phyloP scores from a whole-genome alignment of 2,329 filamentous ascomycete genomes.

The Apiospora rasikravindrae region DNA sequence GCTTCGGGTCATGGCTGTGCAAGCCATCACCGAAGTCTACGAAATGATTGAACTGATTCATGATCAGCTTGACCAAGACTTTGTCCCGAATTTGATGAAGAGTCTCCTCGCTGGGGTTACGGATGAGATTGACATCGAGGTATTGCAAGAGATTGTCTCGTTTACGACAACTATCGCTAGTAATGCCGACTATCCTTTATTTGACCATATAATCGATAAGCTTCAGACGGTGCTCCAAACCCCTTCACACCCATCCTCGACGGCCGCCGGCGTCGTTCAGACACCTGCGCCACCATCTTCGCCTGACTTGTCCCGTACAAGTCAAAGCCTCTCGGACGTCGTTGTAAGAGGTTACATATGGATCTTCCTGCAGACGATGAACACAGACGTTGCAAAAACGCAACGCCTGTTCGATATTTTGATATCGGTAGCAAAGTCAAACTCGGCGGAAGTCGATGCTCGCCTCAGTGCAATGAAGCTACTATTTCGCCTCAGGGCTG shows the following conservation, averaged over 20 bases:
- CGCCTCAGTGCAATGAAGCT: slow-evolving; percentile 78
- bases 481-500: slow-evolving; percentile 81
- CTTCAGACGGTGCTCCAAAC: slow-evolving; percentile 56
- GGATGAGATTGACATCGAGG: slow-evolving; percentile 65
- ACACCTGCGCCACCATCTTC: slow-evolving; percentile 31
- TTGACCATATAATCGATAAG: slow-evolving; percentile 61
- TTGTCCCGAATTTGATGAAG: slow-evolving; percentile 63
- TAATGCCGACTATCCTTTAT: slow-evolving; percentile 63
- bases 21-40: slow-evolving; percentile 64
- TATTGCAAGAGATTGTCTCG: slow-evolving; percentile 68
- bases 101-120: slow-evolving; percentile 65
- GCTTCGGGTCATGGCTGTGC: slow-evolving; percentile 67
- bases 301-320: slow-evolving; percentile 35
- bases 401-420: slow-evolving; percentile 66
- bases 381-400: slow-evolving; percentile 68
- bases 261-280: slow-evolving; percentile 36
- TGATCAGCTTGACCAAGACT: slow-evolving; percentile 62
- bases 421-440: slow-evolving; percentile 65
- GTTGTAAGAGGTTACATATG: slow-evolving; percentile 73
- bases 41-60: slow-evolving; percentile 63
- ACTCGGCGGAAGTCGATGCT: slow-evolving; percentile 68
- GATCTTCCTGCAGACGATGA: slow-evolving; percentile 78
- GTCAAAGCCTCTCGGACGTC: slow-evolving; percentile 69
- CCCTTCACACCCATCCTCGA: slow-evolving; percentile 52
- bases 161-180: slow-evolving; percentile 70